Evolutionary conservation across 2,329 filamentous ascomycete genomes (phyloP).

Genomic region (Trichophyton equinum): DNA sequence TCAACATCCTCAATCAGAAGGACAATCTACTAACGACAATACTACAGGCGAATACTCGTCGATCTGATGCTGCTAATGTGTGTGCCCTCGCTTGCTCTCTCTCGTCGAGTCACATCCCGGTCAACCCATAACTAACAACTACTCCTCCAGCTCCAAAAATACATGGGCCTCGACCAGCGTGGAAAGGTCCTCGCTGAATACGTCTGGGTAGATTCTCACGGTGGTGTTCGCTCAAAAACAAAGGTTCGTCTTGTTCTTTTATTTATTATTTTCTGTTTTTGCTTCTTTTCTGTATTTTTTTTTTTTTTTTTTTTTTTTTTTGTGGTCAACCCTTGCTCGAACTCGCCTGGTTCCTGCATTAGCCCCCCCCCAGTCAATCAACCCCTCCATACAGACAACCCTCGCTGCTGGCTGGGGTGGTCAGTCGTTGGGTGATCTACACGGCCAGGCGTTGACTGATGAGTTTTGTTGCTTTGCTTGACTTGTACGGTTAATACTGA

Average conservation of each 20-base stretch:
- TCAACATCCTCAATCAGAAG: too few relatives aligned
- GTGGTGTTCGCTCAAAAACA: slow-evolving; percentile 83
- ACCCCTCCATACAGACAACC: background rate
- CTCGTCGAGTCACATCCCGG: background rate
- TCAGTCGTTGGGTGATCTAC: background rate
- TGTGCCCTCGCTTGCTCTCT: slow-evolving; percentile 15
- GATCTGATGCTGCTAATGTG: slow-evolving; percentile 31
- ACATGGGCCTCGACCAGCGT: slow-evolving; percentile 79
- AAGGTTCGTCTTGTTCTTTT: slow-evolving; percentile 48
- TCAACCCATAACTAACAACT: slow-evolving; percentile 9
- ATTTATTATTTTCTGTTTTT: slow-evolving; percentile 26
- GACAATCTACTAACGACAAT: background rate
- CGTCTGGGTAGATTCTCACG: slow-evolving; percentile 81
- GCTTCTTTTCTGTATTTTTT: background rate
- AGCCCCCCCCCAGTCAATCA: background rate
- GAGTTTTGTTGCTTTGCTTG: background rate
- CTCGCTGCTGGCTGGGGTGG: too few relatives aligned
- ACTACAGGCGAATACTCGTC: slow-evolving; percentile 19
- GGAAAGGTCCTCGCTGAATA: slow-evolving; percentile 87
- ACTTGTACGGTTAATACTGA: background rate
- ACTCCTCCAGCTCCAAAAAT: slow-evolving; percentile 65
- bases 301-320: background rate
- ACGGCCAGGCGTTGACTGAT: background rate
- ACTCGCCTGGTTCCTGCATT: background rate
- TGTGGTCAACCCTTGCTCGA: slow-evolving; percentile 8